Base-by-base conservation (phyloP, 352 stramenopile genomes). In the Phytophthora tubulina region DNA sequence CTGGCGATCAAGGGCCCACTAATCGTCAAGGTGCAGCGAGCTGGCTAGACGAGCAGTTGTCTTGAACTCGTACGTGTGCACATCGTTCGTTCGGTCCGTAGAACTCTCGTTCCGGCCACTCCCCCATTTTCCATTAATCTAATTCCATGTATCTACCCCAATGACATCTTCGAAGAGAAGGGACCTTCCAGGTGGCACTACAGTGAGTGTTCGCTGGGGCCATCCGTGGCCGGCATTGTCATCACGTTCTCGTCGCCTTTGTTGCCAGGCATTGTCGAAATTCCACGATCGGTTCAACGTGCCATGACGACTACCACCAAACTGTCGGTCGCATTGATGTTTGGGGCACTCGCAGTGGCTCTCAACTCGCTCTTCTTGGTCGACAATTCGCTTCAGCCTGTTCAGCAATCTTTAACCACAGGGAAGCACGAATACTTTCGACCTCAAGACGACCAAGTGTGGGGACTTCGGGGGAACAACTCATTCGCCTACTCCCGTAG, bases 381-480 rank as follows among this genome's bases (percentile, higher is more conserved):
- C 8, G 49, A 75, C 13, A 10, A 72, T 14, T 59, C 55, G 3
- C 30, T 13, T 54, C 49, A 9, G 5, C 30, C 39, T 3, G 2
- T 17, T n/a, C 15, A 42, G 1, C 32, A 13, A 30, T 41, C 68
- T 5, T 13, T 75, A 6, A 67, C 55, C 7, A 61, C 45, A 3
- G 75, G 67, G 6, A 41, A 63, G n/a, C 73, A 86, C 63, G 68
- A 62, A 53, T 92, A 92, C 75, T 68, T 81, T 42, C 81, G 81
- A 15, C 82, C 84, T 8, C 41, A 48, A 0, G 65, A 72, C 10
- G 53, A 69, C 0, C 67, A 86, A 2, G 76, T 85, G 48, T 83
- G 73, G 13, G 81, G 84, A 0, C 61, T 85, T n/a, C 84, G 78
- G 3, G 81, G 79, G 17, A 81, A 74, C 70, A 75, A 6, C 9